phyloP scores from a whole-genome alignment of 805 yeast species.

The Peterozyma xylosa region DNA sequence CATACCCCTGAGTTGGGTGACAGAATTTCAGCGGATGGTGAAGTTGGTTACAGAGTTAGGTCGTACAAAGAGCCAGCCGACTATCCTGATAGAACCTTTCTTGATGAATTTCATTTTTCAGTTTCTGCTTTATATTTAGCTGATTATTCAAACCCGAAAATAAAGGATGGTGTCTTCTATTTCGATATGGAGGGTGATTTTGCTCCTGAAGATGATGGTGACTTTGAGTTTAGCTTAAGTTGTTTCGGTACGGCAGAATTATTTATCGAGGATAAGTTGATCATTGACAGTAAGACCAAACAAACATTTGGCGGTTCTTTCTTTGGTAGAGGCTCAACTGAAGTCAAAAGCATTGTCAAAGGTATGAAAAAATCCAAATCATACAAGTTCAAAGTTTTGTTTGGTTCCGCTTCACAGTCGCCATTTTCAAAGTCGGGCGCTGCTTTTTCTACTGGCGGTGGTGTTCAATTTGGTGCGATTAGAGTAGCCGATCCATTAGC shows the following conservation, averaged over 20 bases:
- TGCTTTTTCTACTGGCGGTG: slow-evolving; percentile 23
- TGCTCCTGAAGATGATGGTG: slow-evolving; percentile 28
- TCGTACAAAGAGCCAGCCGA: slow-evolving; percentile 21
- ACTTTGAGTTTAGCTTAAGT: slow-evolving; percentile 30
- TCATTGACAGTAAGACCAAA: slow-evolving; percentile 36
- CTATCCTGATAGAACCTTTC: slow-evolving; percentile 14
- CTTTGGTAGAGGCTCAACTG: slow-evolving; percentile 35
- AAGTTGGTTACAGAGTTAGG: slow-evolving; percentile 10
- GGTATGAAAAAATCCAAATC: slow-evolving; percentile 35
- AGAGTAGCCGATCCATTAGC: slow-evolving; percentile 19
- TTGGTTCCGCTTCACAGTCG: slow-evolving; percentile 30
- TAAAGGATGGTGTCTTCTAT: slow-evolving; percentile 21
- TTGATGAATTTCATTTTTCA: slow-evolving; percentile 19
- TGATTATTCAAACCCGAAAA: slow-evolving; percentile 16
- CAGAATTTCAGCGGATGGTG: slow-evolving; percentile 14
- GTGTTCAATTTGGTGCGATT: slow-evolving; percentile 23
- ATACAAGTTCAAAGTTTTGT: slow-evolving; percentile 29
- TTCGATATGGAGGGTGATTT: slow-evolving; percentile 30
- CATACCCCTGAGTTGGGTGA: slow-evolving; percentile 25
- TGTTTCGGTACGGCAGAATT: slow-evolving; percentile 35
- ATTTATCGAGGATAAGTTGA: slow-evolving; percentile 31
- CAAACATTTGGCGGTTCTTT: slow-evolving; percentile 31
- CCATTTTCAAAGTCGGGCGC: slow-evolving; percentile 11
- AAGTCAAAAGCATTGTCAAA: slow-evolving; percentile 23
- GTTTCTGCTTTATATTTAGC: slow-evolving; percentile 13